Percentiles rank a stretch among this genome's conserved stretches.
Evolutionary conservation across 257 asterid species (phyloP).

Genomic region (Cynanchum wilfordii): DNA sequence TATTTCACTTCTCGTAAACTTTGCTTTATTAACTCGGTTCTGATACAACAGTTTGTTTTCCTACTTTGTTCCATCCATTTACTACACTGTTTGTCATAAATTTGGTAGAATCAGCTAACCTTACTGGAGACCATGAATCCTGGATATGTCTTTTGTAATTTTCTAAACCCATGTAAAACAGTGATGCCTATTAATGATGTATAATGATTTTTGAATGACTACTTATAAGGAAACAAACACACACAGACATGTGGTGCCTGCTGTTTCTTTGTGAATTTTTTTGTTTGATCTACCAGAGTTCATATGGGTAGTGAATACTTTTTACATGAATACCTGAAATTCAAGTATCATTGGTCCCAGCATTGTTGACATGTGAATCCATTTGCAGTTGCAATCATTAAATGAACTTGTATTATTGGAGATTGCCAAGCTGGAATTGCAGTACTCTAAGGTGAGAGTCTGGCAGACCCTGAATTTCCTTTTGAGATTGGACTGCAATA

Average conservation of each 20-base stretch:
- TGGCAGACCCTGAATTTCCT: not conserved
- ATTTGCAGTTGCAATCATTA: conserved; percentile 71
- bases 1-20: not conserved
- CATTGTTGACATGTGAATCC: not conserved
- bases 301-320: not conserved
- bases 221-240: not conserved
- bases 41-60: not conserved
- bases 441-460: conserved; percentile 44
- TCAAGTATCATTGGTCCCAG: not conserved
- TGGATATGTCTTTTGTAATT: not conserved
- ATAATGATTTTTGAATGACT: not conserved
- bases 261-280: not conserved
- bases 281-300: not conserved
- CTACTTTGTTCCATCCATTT: not conserved
- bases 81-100: not conserved
- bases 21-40: not conserved
- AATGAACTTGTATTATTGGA: conserved; percentile 61
- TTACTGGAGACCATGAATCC: not conserved
- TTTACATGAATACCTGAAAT: not conserved
- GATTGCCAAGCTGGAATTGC: conserved; percentile 39
- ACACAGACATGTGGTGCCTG: not conserved
- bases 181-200: not conserved
- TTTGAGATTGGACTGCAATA: not conserved
- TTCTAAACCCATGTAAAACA: not conserved
- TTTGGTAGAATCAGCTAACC: not conserved